phyloP scores from a whole-genome alignment of 1,139 yeast genomes.

The Hemisphaericaspora xylanilytica region DNA sequence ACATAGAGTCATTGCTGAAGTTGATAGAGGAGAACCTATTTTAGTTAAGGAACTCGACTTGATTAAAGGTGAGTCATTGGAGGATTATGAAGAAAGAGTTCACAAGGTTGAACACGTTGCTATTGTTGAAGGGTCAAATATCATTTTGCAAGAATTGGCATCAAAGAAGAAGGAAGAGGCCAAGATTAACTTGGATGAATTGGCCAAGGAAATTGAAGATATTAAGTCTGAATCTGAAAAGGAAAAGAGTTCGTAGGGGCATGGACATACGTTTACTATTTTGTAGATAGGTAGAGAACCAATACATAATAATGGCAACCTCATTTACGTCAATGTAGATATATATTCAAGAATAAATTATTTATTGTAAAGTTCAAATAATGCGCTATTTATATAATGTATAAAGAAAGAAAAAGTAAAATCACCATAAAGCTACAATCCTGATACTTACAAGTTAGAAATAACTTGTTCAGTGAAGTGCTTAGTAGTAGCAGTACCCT shows the following conservation, averaged over 20 bases:
- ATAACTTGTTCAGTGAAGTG: constrained; percentile 78
- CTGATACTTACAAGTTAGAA: constrained; percentile 41
- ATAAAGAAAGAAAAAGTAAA: too few species aligned
- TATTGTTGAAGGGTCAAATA: constrained; percentile 84
- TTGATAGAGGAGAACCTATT: constrained; percentile 88
- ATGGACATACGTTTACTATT: not conserved
- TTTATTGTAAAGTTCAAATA: not conserved
- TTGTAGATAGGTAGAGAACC: too few species aligned
- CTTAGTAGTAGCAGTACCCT: constrained; percentile 85
- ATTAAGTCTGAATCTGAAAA: not conserved
- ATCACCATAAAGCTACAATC: too few species aligned
- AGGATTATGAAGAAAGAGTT: constrained; percentile 78
- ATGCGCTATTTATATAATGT: not conserved
- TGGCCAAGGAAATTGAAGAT: not conserved
- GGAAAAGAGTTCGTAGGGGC: not conserved
- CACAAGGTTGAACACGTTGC: constrained; percentile 85
- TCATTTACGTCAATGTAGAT: too few species aligned
- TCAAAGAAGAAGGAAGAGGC: constrained; percentile 4
- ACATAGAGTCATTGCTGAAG: constrained; percentile 90
- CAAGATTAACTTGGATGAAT: not conserved
- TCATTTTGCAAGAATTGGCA: constrained; percentile 46
- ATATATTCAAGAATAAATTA: too few species aligned
- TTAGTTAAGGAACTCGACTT: constrained; percentile 76
- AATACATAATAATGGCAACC: too few species aligned
- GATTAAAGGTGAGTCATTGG: constrained; percentile 68